Percentiles rank a stretch among this genome's conserved stretches.
phyloP scores from a whole-genome alignment of 2,329 filamentous ascomycete genomes.

The Bretziella fagacearum region DNA sequence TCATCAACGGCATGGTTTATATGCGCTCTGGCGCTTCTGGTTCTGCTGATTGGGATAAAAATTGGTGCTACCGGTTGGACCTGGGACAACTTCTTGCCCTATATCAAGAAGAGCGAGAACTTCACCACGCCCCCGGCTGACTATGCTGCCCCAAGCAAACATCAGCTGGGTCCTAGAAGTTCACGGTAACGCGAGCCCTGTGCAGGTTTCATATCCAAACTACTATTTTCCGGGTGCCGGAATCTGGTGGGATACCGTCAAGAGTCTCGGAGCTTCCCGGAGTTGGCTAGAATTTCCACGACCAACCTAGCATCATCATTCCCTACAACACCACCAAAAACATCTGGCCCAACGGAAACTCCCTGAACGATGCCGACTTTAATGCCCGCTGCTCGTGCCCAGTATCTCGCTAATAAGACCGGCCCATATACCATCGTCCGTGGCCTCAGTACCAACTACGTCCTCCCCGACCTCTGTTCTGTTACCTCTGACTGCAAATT shows the following conservation, averaged over 20 bases:
- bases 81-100: constrained; percentile 24
- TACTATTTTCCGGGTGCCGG: constrained; percentile 22
- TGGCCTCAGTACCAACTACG: constrained; percentile 20
- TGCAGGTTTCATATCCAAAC: constrained; percentile 29
- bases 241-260: constrained; percentile 31
- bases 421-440: constrained; percentile 21
- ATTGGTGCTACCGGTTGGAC: constrained; percentile 30
- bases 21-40: constrained; percentile 23
- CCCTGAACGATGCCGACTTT: constrained; percentile 20
- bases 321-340: constrained; percentile 18
- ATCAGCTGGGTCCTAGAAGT: constrained; percentile 26
- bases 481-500: constrained; percentile 20
- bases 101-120: constrained; percentile 25
- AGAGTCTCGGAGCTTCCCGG: constrained; percentile 32
- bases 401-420: constrained; percentile 20
- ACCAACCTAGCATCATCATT: constrained; percentile 22
- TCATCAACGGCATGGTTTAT: constrained; percentile 25
- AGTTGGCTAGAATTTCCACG: constrained; percentile 32
- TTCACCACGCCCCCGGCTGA: constrained; percentile 13
- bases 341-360: constrained; percentile 18
- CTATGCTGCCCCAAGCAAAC: constrained; percentile 14
- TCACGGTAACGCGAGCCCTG: constrained; percentile 38
- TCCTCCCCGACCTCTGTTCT: constrained; percentile 22
- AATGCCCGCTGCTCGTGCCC: constrained; percentile 20
- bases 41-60: constrained; percentile 28